phyloP scores from a whole-genome alignment of 345 rosid genomes.

The Barbarea vulgaris region DNA sequence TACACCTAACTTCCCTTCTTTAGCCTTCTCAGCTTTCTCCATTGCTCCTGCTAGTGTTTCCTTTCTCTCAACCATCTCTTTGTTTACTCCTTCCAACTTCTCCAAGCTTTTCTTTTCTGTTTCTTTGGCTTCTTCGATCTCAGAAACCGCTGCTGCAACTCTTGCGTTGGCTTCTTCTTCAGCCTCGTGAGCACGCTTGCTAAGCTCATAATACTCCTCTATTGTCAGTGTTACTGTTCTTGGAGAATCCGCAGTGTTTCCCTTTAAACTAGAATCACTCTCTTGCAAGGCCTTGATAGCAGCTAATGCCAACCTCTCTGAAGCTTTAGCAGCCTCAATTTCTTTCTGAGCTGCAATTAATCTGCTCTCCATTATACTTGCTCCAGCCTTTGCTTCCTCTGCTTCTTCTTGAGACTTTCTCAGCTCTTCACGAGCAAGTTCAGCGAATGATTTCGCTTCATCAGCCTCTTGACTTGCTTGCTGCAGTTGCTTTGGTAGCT shows the following conservation, averaged over 20 bases:
- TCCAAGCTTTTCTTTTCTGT: conserved; percentile 57
- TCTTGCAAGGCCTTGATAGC: conserved; percentile 88
- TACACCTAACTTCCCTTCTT: conserved; percentile 77
- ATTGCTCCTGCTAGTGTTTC: conserved; percentile 63
- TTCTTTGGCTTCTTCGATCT: conserved; percentile 75
- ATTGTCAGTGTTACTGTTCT: conserved; percentile 69
- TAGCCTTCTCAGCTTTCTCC: conserved; percentile 87
- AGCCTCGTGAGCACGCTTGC: conserved; percentile 77
- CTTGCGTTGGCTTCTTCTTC: conserved; percentile 71
- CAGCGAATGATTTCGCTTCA: conserved; percentile 69
- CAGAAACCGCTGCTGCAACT: conserved; percentile 71
- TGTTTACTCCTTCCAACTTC: conserved; percentile 64
- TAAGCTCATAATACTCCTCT: conserved; percentile 87
- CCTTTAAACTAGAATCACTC: conserved; percentile 59
- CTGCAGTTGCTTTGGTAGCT: conserved; percentile 74
- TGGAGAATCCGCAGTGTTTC: conserved; percentile 46
- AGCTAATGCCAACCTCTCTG: conserved; percentile 80
- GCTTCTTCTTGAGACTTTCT: conserved; percentile 73
- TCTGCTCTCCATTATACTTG: conserved; percentile 68
- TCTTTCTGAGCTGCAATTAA: conserved; percentile 77
- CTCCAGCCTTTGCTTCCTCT: conserved; percentile 83
- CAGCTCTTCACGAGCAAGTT: conserved; percentile 72
- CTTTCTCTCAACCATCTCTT: conserved; percentile 60
- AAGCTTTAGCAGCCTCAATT: conserved; percentile 83
- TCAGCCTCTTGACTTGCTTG: conserved; percentile 78